Base-by-base conservation (phyloP, 1,284 basidiomycete species). In the Wallemia ichthyophaga region DNA sequence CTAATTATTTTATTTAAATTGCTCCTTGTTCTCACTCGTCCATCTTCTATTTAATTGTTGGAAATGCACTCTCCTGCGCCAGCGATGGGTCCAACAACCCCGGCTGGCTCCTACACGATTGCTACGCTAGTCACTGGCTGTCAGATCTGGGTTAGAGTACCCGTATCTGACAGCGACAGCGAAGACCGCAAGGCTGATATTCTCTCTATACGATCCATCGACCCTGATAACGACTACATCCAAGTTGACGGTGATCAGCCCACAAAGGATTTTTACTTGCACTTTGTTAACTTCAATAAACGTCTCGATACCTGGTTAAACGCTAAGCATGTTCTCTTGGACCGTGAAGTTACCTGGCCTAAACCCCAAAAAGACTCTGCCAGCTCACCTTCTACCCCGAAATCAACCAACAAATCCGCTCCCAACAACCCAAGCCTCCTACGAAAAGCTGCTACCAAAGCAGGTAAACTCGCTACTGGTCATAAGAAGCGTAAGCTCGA, bases 301-400 rank as follows among this genome's bases (percentile, higher is more conserved):
- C 88, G 94, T 66, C 76, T 98, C 58, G 94, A 99, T 70, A 94
- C 95, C 64, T 99, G 94, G 94, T 83, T 99, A n/a, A 74, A 81
- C 25, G 86, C 85, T 19, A 82, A 83, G 1, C 78, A 89, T 28
- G 76, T 99, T 61, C 77, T 95, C 57, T 75, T 91, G 27, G 77
- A 75, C 61, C 77, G 83, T 63, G 89, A 95, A 67, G 77, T 99
- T 64, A 87, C 95, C 69, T 95, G 87, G 89, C 94, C 94, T 1
- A 62, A 67, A 37, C 65, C 68, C 26, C 86, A 85, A 66, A n/a
- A 73, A 74, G 59, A 66, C 64, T 58, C 61, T 60, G 1, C 32
- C 19, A 23, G 62, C 57, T 2, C 59, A 60, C 17, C 65, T 58
- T 62, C 54, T 62, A 59, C 60, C 56, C 56, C 59, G 57, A 27